Base-by-base conservation (phyloP, 2,329 filamentous ascomycete genomes). In the Aspergillus quadrilineatus region DNA sequence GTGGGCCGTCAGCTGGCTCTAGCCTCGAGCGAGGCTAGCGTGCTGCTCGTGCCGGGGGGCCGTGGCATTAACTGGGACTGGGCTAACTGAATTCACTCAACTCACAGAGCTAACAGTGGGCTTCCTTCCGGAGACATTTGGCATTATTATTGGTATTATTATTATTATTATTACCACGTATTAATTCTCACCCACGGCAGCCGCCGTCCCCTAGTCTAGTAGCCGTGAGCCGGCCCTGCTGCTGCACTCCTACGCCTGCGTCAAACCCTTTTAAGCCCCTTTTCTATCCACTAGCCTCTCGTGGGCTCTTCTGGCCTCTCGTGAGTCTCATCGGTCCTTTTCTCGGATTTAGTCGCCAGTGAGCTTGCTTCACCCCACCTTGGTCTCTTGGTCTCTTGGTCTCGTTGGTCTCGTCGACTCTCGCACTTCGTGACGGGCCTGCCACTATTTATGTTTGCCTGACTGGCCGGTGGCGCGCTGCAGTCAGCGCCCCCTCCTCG, bases 401-500 rank as follows among this genome's bases (percentile, higher is more conserved):
- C 17, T 17, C 17, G 17, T 17, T 17, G 17, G 17, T 17, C 17
- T 17, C 17, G 17, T 17, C 17, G 17, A 17, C 17, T 17, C 17
- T 17, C 17, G 17, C 54, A 51, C 59, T 47, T 53, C 44, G 42
- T 15, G 36, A 51, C 26, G 26, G 26, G 26, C 26, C 26, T 28
- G 29, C 26, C 32, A 48, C 32, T 47, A 15, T 43, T 58, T 45
- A 43, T 54, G 48, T 56, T 62, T 58, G 62, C 55, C 57, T 63
- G 50, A 28, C 4, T 28, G 26, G 26, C 26, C 26, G 37, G 59
- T 57, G 59, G 57, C 56, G 60, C 47, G 45, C 55, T 58, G 32
- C 47, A 61, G 55, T 66, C 62, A 67, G 65, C 65, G 61, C 65
- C 64, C 52, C 52, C 37, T 53, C 56, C 15, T 55, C 45, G 64